These are phyloP conservation scores for Komagataea norvegica DNA, from an alignment of 1,139 yeast species.

Conservation along the genomic window DNA sequence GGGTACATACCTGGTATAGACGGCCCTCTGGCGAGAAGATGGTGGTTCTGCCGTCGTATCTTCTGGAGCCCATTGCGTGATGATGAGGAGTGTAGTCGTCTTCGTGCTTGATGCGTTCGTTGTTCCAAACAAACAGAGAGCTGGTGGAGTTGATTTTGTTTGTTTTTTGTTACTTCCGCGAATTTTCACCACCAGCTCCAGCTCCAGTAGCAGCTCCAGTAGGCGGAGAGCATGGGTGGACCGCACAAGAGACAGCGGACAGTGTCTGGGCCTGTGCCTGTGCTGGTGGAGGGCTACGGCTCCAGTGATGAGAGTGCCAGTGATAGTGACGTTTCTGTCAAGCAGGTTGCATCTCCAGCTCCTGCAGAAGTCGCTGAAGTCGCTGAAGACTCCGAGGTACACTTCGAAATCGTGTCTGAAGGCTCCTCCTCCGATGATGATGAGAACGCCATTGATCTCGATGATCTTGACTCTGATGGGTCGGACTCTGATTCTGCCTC, in stretches of 20 bases:
- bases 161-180: no score
- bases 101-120: slow-evolving; percentile 8
- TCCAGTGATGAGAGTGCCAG: slow-evolving; percentile 1
- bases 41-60: slow-evolving; percentile 96
- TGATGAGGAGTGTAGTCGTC: no score
- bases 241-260: slow-evolving; percentile 1
- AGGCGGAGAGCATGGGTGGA: neutral
- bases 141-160: no score
- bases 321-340: slow-evolving; percentile 1
- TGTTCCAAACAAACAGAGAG: no score
- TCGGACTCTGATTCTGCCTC: slow-evolving; percentile 5
- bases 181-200: no score
- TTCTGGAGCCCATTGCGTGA: slow-evolving; percentile 46
- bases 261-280: slow-evolving; percentile 14
- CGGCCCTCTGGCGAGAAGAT: slow-evolving; percentile 99
- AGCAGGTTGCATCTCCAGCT: no score
- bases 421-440: slow-evolving; percentile 16
- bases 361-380: no score
- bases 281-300: neutral
- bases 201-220: neutral
- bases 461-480: slow-evolving; percentile 14
- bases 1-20: slow-evolving; percentile 64
- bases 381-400: no score
- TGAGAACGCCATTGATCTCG: slow-evolving; percentile 15
- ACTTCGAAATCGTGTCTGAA: slow-evolving; percentile 1